These are phyloP conservation scores for Pestalotiopsis fici DNA, from an alignment of 2,329 filamentous ascomycete genomes.

Conservation along the genomic window DNA sequence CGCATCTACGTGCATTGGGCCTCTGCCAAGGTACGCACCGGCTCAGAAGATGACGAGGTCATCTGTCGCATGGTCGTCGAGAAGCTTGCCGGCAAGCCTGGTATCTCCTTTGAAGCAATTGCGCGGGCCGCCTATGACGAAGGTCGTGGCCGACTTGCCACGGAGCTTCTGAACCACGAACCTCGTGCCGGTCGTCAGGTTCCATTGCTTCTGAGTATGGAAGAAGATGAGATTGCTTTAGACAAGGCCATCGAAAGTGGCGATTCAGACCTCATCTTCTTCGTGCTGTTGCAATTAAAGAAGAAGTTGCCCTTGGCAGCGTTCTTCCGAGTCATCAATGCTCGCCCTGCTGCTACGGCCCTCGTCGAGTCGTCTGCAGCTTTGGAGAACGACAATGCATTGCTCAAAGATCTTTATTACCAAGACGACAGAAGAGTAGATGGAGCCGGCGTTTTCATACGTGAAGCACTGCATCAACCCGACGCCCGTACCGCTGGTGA, in stretches of 20 bases:
- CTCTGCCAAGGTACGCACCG: slow-evolving; percentile 85
- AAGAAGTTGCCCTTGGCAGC: slow-evolving; percentile 86
- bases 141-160: slow-evolving; percentile 84
- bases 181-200: slow-evolving; percentile 95
- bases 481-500: slow-evolving; percentile 72
- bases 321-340: slow-evolving; percentile 92
- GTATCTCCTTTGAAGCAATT: slow-evolving; percentile 94
- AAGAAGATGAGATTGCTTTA: slow-evolving; percentile 90
- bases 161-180: slow-evolving; percentile 88
- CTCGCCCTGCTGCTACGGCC: slow-evolving; percentile 80
- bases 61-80: slow-evolving; percentile 87
- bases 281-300: slow-evolving; percentile 83
- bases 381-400: slow-evolving; percentile 69
- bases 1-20: slow-evolving; percentile 97
- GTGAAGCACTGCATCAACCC: slow-evolving; percentile 76
- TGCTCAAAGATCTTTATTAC: slow-evolving; percentile 96
- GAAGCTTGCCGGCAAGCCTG: slow-evolving; percentile 81
- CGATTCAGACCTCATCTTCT: slow-evolving; percentile 90
- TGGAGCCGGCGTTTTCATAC: slow-evolving; percentile 82
- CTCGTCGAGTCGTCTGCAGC: slow-evolving; percentile 82
- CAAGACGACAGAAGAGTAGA: slow-evolving; percentile 92
- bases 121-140: slow-evolving; percentile 93
- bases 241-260: slow-evolving; percentile 97
- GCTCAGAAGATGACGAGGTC: slow-evolving; percentile 81
- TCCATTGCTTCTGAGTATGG: slow-evolving; percentile 88